Evolutionary conservation across 83 land plant genomes (phyloP), one percentile per base, ranked within the genome.

Genomic region (Picea mariana): DNA sequence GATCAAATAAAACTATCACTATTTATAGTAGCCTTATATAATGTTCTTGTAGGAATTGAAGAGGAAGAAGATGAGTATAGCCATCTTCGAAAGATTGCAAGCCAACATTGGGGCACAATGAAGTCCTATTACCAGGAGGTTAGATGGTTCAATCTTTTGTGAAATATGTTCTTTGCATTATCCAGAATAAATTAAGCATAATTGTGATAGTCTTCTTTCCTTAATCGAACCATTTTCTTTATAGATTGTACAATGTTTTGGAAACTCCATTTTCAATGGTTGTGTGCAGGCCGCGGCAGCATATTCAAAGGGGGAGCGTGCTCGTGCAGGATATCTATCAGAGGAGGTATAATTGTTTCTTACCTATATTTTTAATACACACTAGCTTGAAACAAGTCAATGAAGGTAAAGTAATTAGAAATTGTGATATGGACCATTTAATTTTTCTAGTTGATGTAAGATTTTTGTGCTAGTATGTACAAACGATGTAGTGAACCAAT

Each of bases 211-310:
- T 73, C 13, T 44, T 8, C 26, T n/a, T n/a, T 13, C 18, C n/a
- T n/a, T 13, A 44, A 44, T 73, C 49, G 2, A n/a, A 24, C 9
- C 21, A 20, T 73, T 73, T 73, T 42, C 15, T 18, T 73, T 9
- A 44, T 40, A 44, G 21, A 73, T 42, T 20, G 47, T 55, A 55
- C 58, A 12, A 12, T 55, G 58, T 17, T 42, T 44, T 47, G 12
- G 55, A 73, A 52, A 73, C 42, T 9, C 47, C 21, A 42, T 31
- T 73, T 73, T 24, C 77, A 73, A 34, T 9, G 55, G 12, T 66
- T 58, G 26, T 23, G 40, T 84, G 21, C 88, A 93, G 97, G 98
- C 98, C 80, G 90, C 94, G 38, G 77, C 77, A 20, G 98, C 96
- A 72, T 89, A 87, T 87, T 82, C 94, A 84, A 92, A 83, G 49